phyloP scores from a whole-genome alignment of 352 stramenopile genomes.

The Phytopythium aichiense region DNA sequence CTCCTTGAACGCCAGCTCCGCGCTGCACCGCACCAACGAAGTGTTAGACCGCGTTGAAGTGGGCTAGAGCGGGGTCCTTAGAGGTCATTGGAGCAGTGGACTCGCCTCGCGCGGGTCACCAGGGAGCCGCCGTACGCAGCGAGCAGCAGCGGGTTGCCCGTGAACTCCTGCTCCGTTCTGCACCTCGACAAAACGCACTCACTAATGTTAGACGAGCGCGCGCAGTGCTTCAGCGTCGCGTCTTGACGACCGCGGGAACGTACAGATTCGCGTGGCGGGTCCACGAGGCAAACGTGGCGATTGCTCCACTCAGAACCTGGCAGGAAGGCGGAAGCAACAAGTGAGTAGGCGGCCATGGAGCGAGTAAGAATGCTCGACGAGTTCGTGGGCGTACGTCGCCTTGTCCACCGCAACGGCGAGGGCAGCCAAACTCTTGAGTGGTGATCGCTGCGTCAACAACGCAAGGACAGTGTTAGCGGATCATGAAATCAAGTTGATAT shows the following conservation, averaged over 20 bases:
- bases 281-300: slow-evolving; percentile 81
- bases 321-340: neutral
- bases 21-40: slow-evolving; percentile 13
- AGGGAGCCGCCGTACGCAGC: slow-evolving; percentile 76
- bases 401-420: slow-evolving; percentile 88
- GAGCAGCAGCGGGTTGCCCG: slow-evolving; percentile 53
- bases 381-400: slow-evolving; percentile 71
- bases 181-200: no score
- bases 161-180: slow-evolving; percentile 20
- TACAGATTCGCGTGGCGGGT: slow-evolving; percentile 40
- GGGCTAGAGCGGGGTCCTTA: neutral
- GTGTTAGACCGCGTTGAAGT: neutral
- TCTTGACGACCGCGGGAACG: slow-evolving; percentile 1
- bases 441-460: slow-evolving; percentile 31
- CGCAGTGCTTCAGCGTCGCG: neutral
- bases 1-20: slow-evolving; percentile 55
- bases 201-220: neutral
- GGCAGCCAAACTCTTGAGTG: slow-evolving; percentile 67
- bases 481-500: neutral
- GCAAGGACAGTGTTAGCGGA: neutral
- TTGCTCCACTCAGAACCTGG: slow-evolving; percentile 78
- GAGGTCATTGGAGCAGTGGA: neutral
- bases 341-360: neutral
- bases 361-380: neutral
- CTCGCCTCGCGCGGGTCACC: slow-evolving; percentile 69